Evolutionary conservation across 2,329 filamentous ascomycete species (phyloP).

Genomic region (Bipolaris victoriae): DNA sequence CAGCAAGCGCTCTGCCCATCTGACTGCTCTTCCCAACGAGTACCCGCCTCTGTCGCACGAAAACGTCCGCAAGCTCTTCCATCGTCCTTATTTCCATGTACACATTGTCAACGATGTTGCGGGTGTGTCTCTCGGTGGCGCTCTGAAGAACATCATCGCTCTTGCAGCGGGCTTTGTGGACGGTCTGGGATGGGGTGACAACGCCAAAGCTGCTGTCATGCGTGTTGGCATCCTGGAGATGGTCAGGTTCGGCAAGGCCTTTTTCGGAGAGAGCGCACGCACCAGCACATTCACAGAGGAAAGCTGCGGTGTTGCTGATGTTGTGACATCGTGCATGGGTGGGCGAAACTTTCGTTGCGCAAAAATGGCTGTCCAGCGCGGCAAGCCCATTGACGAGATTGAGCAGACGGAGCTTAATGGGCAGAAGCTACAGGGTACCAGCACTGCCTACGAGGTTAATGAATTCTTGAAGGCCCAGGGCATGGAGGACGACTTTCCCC

Average conservation of each 20-base stretch:
- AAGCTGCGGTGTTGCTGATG: slow-evolving; percentile 90
- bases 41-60: slow-evolving; percentile 87
- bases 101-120: slow-evolving; percentile 94
- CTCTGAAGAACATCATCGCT: slow-evolving; percentile 96
- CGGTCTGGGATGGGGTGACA: slow-evolving; percentile 96
- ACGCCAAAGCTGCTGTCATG: slow-evolving; percentile 98
- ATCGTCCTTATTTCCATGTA: slow-evolving; percentile 97
- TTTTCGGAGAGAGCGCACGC: slow-evolving; percentile 83
- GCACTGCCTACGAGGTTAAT: slow-evolving; percentile 90
- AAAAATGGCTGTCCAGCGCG: slow-evolving; percentile 81
- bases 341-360: slow-evolving; percentile 95
- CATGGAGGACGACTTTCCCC: slow-evolving; percentile 81
- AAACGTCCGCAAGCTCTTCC: slow-evolving; percentile 85
- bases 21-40: slow-evolving; percentile 77
- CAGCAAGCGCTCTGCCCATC: slow-evolving; percentile 67
- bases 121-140: slow-evolving; percentile 91
- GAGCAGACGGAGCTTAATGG: slow-evolving; percentile 91
- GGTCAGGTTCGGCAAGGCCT: slow-evolving; percentile 92
- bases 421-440: slow-evolving; percentile 94
- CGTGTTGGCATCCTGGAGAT: slow-evolving; percentile 94
- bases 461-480: slow-evolving; percentile 81
- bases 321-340: slow-evolving; percentile 91
- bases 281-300: slow-evolving; percentile 94
- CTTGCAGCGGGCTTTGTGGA: slow-evolving; percentile 94
- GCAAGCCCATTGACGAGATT: slow-evolving; percentile 81